A percentile compares a stretch with the other conserved stretches of the same genome.
Evolutionary conservation across 805 yeast species (phyloP).

Genomic region (Maudiozyma saulgeensis): DNA sequence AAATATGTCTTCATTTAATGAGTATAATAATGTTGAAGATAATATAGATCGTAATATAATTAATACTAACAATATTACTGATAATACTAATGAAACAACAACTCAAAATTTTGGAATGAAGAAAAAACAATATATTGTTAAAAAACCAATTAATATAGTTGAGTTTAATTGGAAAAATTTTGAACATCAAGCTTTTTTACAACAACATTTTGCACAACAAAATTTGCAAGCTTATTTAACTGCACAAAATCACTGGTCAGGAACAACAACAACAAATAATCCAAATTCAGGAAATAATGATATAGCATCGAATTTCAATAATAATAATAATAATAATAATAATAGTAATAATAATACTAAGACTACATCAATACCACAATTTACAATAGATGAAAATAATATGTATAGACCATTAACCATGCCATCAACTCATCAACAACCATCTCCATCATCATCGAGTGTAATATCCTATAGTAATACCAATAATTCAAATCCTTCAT

Average conservation of each 20-base stretch:
- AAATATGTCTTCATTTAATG: not conserved
- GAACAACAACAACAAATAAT: not conserved
- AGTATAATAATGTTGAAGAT: not conserved
- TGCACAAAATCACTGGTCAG: constrained; percentile 11
- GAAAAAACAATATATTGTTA: constrained; percentile 21
- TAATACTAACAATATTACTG: not conserved
- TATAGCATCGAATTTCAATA: not conserved
- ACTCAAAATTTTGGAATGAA: not conserved
- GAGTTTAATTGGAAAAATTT: constrained; percentile 30
- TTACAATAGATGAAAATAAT: not conserved
- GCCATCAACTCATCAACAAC: not conserved
- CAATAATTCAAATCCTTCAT: not conserved
- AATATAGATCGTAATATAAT: not conserved
- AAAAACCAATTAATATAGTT: constrained; percentile 24
- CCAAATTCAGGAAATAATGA: not conserved
- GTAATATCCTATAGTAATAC: no score
- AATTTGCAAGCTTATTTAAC: constrained; percentile 26
- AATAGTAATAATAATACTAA: not conserved
- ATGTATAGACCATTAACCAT: not conserved
- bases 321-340: not conserved
- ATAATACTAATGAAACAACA: not conserved
- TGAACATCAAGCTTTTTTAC: constrained; percentile 28
- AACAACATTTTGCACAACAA: constrained; percentile 29
- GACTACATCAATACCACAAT: not conserved
- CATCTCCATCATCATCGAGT: no score